Conservation (phyloP, 352 stramenopile genomes). For the Globisporangium barbulae region DNA sequence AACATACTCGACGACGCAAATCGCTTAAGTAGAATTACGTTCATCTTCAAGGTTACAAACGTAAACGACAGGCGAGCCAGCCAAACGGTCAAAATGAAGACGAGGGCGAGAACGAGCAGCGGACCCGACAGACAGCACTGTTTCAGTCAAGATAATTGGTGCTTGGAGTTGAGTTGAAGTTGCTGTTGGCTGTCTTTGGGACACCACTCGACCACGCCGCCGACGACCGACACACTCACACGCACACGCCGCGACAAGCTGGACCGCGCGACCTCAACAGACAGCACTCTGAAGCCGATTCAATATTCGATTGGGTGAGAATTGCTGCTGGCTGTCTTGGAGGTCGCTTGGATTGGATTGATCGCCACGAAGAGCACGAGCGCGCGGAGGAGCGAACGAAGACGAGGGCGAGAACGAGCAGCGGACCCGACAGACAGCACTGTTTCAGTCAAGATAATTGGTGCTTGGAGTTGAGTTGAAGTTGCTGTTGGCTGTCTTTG, state of each 20-base stretch:
- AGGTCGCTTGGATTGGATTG: neutral
- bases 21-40: too few species aligned
- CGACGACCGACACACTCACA: neutral
- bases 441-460: constrained; percentile 4
- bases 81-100: too few species aligned
- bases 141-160: neutral
- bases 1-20: too few species aligned
- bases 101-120: neutral
- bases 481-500: constrained; percentile 9
- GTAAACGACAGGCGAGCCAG: too few species aligned
- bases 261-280: neutral
- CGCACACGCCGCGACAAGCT: neutral
- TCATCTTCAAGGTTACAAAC: too few species aligned
- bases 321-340: constrained; percentile 1
- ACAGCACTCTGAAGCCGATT: neutral
- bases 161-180: constrained; percentile 1
- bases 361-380: neutral
- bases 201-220: neutral
- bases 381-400: too few species aligned
- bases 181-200: constrained; percentile 8
- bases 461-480: neutral
- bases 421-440: constrained; percentile 1
- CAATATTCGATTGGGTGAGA: neutral
- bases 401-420: neutral
- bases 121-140: neutral